Base-by-base conservation (phyloP, 441 rosid genomes). In the Mallotus japonicus region DNA sequence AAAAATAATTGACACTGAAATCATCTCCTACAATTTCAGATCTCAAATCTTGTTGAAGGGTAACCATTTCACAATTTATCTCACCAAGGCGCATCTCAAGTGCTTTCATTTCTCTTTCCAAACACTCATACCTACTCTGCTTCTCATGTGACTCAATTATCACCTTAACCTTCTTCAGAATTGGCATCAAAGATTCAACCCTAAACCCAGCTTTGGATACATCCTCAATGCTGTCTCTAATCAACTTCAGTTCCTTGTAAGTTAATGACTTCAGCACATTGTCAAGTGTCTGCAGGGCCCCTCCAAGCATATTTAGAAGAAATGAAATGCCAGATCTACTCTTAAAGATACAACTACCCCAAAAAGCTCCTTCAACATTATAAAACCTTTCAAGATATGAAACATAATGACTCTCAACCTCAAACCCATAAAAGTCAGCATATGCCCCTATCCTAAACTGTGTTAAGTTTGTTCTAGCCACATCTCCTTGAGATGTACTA, bases 291-390 rank as follows among this genome's bases (percentile, higher is more conserved):
- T 32, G n/a, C 42, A 28, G 32, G 40, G 63, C 63, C 63, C 42
- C 63, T 32, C 63, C 63, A 60, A 28, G 44, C 63, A 60, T 60
- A 13, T 60, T 60, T 24, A 60, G 42, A 60, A 60, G 63, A 60
- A 60, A 60, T 24, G 63, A 60, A 60, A 60, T 32, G 8, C 63
- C 42, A 60, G 3, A 5, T 16, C 42, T 28, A 60, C 63, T 60
- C 63, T 60, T 60, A 14, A 60, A 28, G 63, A 60, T 32, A 14
- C 63, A 60, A 60, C n/a, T 60, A 60, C 32, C 63, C 42, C 63
- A 59, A 60, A 60, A 60, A 14, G n/a, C 24, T 2, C 63, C 63
- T 60, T 60, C 63, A 60, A 32, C 1, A 8, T 28, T 13, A 60
- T 60, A 28, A 60, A 60, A 24, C 63, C 42, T 60, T 17, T 60